Conservation (phyloP, 2,329 filamentous ascomycete genomes). For the Fusarium nygamai region DNA sequence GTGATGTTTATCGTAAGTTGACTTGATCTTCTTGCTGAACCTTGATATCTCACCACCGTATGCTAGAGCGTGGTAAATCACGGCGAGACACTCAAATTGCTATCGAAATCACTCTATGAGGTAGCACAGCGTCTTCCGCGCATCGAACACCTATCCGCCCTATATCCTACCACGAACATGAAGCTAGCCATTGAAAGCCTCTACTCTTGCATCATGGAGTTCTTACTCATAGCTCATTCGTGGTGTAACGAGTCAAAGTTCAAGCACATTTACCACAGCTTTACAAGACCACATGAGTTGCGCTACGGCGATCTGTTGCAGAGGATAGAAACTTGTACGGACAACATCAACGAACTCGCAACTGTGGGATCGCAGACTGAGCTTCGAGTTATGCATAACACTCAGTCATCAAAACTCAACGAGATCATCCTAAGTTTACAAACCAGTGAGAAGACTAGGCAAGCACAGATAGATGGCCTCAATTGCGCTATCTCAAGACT, state of each 20-base stretch:
- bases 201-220: conserved; percentile 4
- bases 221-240: neutral
- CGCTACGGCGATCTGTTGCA: neutral
- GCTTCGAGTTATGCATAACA: neutral
- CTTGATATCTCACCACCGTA: neutral
- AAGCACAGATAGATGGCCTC: neutral
- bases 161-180: conserved; percentile 6
- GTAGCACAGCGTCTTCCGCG: neutral
- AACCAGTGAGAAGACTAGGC: neutral
- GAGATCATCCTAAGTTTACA: neutral
- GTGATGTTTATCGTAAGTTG: neutral
- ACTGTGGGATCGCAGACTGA: neutral
- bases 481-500: neutral
- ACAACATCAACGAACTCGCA: neutral
- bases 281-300: conserved; percentile 3
- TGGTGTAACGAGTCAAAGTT: conserved; percentile 19
- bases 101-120: neutral
- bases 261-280: conserved; percentile 3
- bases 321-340: neutral
- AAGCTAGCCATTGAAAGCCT: neutral
- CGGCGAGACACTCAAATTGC: neutral
- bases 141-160: neutral
- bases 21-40: accelerated
- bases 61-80: neutral
- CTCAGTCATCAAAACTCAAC: neutral